Conservation (phyloP, 1,284 basidiomycete species). For the Lignosus rhinocerotis region DNA sequence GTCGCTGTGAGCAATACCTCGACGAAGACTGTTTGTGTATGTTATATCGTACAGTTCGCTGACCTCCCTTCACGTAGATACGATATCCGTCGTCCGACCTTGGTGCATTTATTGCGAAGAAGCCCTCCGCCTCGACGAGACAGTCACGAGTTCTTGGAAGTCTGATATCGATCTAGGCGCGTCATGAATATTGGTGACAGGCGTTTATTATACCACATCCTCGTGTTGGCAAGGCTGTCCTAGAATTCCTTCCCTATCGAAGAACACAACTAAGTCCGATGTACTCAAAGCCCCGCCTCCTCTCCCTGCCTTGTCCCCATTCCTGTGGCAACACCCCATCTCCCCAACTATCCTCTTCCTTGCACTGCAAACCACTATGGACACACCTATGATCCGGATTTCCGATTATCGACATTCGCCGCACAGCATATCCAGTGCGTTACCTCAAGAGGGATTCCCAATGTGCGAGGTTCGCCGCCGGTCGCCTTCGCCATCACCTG, state of each 20-base stretch:
- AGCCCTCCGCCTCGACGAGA: too few relatives aligned
- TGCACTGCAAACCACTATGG: neutral
- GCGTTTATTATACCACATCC: neutral
- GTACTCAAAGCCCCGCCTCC: neutral
- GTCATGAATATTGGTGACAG: neutral
- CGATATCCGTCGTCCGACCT: too few relatives aligned
- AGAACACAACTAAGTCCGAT: neutral
- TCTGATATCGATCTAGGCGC: neutral
- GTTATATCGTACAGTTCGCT: too few relatives aligned
- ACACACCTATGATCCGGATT: neutral
- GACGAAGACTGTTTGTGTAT: too few relatives aligned
- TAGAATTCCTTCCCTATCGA: neutral
- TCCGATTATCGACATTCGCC: neutral
- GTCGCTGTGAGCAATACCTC: too few relatives aligned
- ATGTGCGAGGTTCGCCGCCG: neutral
- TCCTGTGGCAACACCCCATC: neutral
- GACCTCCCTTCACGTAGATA: too few relatives aligned
- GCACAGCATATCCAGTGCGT: neutral
- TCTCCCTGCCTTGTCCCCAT: neutral
- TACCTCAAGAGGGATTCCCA: neutral
- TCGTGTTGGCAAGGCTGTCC: slow-evolving; percentile 2
- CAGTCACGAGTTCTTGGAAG: neutral
- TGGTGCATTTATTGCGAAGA: too few relatives aligned
- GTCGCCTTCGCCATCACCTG: neutral
- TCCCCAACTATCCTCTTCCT: neutral